phyloP scores from a whole-genome alignment of 2,329 filamentous ascomycete species.

The Domatiomyces globalis region DNA sequence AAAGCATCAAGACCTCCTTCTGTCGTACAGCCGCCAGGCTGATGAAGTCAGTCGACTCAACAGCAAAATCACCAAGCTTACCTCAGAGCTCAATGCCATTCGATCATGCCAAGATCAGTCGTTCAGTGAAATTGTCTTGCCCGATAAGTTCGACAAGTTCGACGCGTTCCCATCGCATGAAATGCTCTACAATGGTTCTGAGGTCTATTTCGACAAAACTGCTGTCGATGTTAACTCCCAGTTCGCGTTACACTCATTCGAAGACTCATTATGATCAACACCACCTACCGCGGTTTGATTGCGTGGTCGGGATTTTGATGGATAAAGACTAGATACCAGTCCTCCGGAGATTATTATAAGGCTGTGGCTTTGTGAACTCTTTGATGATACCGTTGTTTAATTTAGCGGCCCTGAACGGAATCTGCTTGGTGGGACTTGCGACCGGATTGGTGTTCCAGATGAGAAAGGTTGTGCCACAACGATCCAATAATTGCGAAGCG shows the following conservation, averaged over 20 bases:
- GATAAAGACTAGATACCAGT: no score
- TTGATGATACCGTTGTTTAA: no score
- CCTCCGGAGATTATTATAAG: no score
- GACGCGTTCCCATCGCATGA: slow-evolving; percentile 18
- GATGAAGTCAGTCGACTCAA: slow-evolving; percentile 21
- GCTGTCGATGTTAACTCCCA: slow-evolving; percentile 17
- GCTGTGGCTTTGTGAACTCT: no score
- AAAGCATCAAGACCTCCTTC: slow-evolving; percentile 21
- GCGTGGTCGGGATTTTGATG: not conserved
- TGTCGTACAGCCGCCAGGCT: slow-evolving; percentile 22
- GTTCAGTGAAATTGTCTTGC: slow-evolving; percentile 16
- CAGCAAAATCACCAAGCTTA: slow-evolving; percentile 18
- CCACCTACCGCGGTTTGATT: not conserved
- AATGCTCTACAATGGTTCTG: slow-evolving; percentile 15
- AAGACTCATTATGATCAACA: slow-evolving; percentile 12
- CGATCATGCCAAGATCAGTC: slow-evolving; percentile 14
- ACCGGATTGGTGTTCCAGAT: no score
- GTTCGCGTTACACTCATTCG: slow-evolving; percentile 15
- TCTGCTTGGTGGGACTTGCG: no score
- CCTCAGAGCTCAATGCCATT: slow-evolving; percentile 17
- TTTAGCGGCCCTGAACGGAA: no score
- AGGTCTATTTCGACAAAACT: slow-evolving; percentile 18
- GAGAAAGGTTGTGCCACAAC: no score
- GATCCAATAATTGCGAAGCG: no score
- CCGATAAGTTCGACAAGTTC: slow-evolving; percentile 19